phyloP scores from a whole-genome alignment of 2,329 filamentous ascomycete genomes.

The Volutella citrinella region DNA sequence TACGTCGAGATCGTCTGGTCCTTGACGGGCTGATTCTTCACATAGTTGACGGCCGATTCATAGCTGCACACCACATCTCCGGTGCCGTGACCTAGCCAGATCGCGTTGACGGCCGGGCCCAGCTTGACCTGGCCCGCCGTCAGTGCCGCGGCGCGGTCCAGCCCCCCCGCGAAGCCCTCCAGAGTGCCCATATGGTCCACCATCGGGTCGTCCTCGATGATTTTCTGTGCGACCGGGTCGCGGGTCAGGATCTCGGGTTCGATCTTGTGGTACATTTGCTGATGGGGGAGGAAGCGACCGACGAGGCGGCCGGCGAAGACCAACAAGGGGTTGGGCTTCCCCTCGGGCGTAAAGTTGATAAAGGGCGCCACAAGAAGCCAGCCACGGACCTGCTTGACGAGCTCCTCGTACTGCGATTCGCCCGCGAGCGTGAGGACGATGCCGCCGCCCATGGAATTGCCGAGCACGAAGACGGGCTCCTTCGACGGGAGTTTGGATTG shows the following conservation, averaged over 20 bases:
- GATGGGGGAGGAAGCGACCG: slow-evolving; percentile 62
- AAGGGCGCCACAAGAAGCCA: slow-evolving; percentile 78
- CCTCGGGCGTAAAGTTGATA: slow-evolving; percentile 65
- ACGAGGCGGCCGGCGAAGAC: slow-evolving; percentile 66
- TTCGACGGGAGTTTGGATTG: slow-evolving; percentile 51
- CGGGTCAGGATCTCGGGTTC: slow-evolving; percentile 63
- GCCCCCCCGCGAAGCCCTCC: slow-evolving; percentile 72
- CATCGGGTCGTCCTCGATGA: slow-evolving; percentile 63
- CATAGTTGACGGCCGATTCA: slow-evolving; percentile 61
- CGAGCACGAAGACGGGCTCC: slow-evolving; percentile 76
- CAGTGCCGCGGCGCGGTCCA: slow-evolving; percentile 68
- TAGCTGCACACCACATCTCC: slow-evolving; percentile 67
- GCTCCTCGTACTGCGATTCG: slow-evolving; percentile 46
- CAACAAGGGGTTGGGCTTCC: slow-evolving; percentile 61
- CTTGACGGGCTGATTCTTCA: slow-evolving; percentile 53
- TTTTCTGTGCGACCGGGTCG: slow-evolving; percentile 60
- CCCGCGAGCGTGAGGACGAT: slow-evolving; percentile 64
- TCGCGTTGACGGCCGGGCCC: slow-evolving; percentile 52
- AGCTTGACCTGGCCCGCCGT: slow-evolving; percentile 52
- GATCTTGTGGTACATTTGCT: slow-evolving; percentile 65
- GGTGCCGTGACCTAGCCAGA: slow-evolving; percentile 78
- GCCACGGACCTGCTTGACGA: slow-evolving; percentile 63
- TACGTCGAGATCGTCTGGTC: slow-evolving; percentile 74
- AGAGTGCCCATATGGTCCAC: slow-evolving; percentile 83
- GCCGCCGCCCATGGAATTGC: slow-evolving; percentile 88